phyloP scores from a whole-genome alignment of 345 rosid genomes.

The Crucihimalaya himalaica region DNA sequence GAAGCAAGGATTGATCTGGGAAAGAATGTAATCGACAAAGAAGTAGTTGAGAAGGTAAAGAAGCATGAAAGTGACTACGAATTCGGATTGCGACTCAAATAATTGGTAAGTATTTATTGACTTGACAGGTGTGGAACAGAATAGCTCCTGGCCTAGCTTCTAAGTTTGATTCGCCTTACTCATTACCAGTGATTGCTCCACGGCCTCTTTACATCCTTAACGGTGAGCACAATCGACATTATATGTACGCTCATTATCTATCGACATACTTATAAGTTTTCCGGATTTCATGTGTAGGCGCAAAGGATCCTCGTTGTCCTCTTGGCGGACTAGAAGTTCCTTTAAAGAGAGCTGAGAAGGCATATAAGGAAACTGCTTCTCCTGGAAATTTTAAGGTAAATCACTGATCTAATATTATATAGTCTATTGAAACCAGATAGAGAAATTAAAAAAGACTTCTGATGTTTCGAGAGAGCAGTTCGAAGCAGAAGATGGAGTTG shows the following conservation, averaged over 20 bases:
- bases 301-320: slow-evolving; percentile 82
- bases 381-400: slow-evolving; percentile 58
- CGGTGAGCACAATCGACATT: slow-evolving; percentile 46
- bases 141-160: slow-evolving; percentile 90
- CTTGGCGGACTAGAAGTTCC: slow-evolving; percentile 62
- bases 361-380: slow-evolving; percentile 47
- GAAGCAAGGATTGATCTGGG: slow-evolving; percentile 70
- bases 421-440: not conserved
- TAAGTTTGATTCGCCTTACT: slow-evolving; percentile 67
- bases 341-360: slow-evolving; percentile 45
- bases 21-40: slow-evolving; percentile 69
- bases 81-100: not conserved
- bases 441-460: not conserved
- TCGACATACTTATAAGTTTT: not conserved
- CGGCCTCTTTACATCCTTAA: slow-evolving; percentile 71
- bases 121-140: slow-evolving; percentile 77
- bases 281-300: slow-evolving; percentile 46
- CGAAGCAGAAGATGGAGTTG: slow-evolving; percentile 61
- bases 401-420: slow-evolving; percentile 4
- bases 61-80: slow-evolving; percentile 4
- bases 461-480: slow-evolving; percentile 47
- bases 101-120: slow-evolving; percentile 4
- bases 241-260: not conserved
- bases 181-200: slow-evolving; percentile 68
- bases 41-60: slow-evolving; percentile 76